Conservation (phyloP, 2,329 filamentous ascomycete species). For the Cladophialophora chaetospira region DNA sequence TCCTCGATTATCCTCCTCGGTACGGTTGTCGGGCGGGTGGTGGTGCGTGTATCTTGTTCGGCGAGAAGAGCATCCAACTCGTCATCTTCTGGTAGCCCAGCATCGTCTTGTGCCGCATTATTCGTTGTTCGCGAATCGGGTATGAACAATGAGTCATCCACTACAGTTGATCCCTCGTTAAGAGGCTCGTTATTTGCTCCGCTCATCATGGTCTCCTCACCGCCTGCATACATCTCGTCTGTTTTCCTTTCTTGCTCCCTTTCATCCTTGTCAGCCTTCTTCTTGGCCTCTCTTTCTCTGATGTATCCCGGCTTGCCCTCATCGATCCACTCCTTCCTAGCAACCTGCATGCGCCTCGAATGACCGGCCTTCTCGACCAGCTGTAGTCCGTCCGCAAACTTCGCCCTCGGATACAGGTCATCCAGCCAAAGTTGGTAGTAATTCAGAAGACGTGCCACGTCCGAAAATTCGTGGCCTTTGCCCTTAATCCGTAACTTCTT, state of each 20-base stretch:
- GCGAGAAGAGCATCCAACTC: conserved; percentile 30
- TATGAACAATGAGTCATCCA: conserved; percentile 26
- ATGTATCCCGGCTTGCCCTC: conserved; percentile 54
- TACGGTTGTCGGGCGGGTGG: background rate
- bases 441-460: conserved; percentile 76
- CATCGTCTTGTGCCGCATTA: background rate
- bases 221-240: conserved; percentile 18
- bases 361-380: conserved; percentile 96
- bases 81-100: conserved; percentile 22
- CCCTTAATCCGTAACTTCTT: conserved; percentile 65
- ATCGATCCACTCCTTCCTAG: conserved; percentile 80
- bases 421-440: conserved; percentile 98
- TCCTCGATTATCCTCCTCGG: conserved; percentile 7
- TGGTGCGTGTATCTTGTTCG: conserved; percentile 20
- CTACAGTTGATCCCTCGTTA: background rate
- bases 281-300: conserved; percentile 14
- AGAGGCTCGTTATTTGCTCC: conserved; percentile 5
- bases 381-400: conserved; percentile 81
- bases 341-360: conserved; percentile 72
- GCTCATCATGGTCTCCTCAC: background rate
- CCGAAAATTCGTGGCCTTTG: conserved; percentile 93
- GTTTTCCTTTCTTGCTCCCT: conserved; percentile 15
- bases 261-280: conserved; percentile 15
- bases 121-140: conserved; percentile 5
- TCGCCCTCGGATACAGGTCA: conserved; percentile 90